Percentiles rank a stretch among this genome's conserved stretches.
These are phyloP conservation scores for Rhodotorula toruloides DNA, from an alignment of 768 basidiomycete genomes.

Conservation along the genomic window DNA sequence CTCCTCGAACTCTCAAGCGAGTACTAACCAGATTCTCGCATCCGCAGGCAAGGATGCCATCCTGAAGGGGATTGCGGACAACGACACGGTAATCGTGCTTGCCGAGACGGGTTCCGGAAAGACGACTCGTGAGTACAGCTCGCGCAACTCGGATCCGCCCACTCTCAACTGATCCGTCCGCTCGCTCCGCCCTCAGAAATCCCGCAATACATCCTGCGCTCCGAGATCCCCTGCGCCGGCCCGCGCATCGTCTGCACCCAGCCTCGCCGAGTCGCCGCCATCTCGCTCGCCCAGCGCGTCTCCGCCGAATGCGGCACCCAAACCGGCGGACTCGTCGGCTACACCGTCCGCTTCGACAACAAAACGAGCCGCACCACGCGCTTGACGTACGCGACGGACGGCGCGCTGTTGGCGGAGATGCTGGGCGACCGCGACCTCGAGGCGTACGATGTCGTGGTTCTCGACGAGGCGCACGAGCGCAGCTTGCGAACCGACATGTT, in stretches of 20 bases:
- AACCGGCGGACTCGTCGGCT: constrained; percentile 77
- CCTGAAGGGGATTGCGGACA: constrained; percentile 63
- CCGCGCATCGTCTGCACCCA: constrained; percentile 77
- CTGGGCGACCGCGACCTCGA: constrained; percentile 69
- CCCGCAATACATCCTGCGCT: constrained; percentile 88
- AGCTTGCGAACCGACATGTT: constrained; percentile 89
- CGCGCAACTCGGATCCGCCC: neutral
- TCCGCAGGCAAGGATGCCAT: constrained; percentile 66
- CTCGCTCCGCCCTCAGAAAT: constrained; percentile 60
- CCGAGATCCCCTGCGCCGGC: constrained; percentile 53
- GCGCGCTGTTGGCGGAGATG: constrained; percentile 92
- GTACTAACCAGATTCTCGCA: neutral
- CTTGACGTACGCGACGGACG: constrained; percentile 95
- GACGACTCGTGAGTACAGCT: constrained; percentile 74
- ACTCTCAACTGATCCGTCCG: neutral
- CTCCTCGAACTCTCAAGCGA: neutral
- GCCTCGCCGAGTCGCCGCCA: constrained; percentile 90
- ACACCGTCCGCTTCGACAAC: constrained; percentile 95
- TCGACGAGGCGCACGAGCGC: constrained; percentile 97
- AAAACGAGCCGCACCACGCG: constrained; percentile 61
- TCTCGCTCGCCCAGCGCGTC: constrained; percentile 84
- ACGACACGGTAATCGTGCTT: constrained; percentile 80
- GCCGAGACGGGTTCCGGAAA: constrained; percentile 99
- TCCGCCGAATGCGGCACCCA: constrained; percentile 70
- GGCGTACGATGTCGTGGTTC: constrained; percentile 77